A percentile compares a stretch with the other conserved stretches of the same genome.
phyloP scores from a whole-genome alignment of 768 basidiomycete species.

The Solioccasus polychromus region DNA sequence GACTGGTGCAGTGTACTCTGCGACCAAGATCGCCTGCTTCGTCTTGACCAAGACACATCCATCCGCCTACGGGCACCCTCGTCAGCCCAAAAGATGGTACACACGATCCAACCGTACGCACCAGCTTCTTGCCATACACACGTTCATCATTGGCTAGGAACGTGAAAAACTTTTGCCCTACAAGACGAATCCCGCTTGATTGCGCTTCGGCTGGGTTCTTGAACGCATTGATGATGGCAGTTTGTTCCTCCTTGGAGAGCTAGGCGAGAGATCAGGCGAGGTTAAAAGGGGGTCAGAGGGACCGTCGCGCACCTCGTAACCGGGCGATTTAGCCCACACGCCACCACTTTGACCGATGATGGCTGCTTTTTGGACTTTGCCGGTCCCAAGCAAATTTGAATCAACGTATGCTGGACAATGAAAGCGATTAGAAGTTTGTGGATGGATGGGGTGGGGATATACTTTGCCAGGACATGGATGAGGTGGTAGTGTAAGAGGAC shows the following conservation, averaged over 20 bases:
- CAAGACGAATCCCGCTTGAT: constrained; percentile 61
- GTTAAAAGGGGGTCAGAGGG: background rate
- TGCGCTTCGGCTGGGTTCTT: constrained; percentile 37
- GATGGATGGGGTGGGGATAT: constrained; percentile 29
- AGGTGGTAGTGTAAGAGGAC: constrained; percentile 12
- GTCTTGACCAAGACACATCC: constrained; percentile 78
- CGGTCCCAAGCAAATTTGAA: constrained; percentile 68
- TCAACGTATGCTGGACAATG: constrained; percentile 79
- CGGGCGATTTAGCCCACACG: constrained; percentile 28
- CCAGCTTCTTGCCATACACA: constrained; percentile 76
- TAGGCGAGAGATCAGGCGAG: background rate
- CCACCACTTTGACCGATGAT: constrained; percentile 30
- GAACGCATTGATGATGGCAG: constrained; percentile 39
- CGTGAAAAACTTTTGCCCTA: constrained; percentile 73
- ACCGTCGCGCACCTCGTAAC: constrained; percentile 13
- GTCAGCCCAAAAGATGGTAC: constrained; percentile 1
- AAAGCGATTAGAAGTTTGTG: constrained; percentile 36
- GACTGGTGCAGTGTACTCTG: constrained; percentile 63
- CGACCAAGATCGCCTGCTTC: constrained; percentile 79
- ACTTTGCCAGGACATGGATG: constrained; percentile 74
- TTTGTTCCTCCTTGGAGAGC: constrained; percentile 25
- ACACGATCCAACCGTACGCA: constrained; percentile 35
- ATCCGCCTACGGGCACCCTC: constrained; percentile 63
- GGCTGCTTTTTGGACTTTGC: constrained; percentile 72
- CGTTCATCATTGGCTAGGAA: constrained; percentile 47